Evolutionary conservation across 2,329 filamentous ascomycete genomes (phyloP), one percentile per base, ranked within the genome.

Genomic region (Ramularia collo-cygni): DNA sequence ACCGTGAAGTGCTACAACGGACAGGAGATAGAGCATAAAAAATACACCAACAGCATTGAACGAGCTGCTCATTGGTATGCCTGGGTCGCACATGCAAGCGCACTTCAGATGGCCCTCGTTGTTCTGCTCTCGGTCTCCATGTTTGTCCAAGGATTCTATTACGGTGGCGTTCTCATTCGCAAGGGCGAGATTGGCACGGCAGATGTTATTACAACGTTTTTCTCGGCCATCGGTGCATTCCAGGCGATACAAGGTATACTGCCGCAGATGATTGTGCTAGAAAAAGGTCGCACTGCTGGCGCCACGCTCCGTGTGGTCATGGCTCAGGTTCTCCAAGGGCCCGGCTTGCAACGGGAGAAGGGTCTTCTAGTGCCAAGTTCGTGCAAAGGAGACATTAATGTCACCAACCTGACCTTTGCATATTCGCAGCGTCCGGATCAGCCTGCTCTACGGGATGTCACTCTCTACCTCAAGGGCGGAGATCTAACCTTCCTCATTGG

Each of bases 131-230:
- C 83, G 19, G 74, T 87, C 3, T 72, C 71, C 2, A 79, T 95
- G 59, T 95, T 96, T 50, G 81, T 93, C 0, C 75, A 88, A 42
- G 89, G 88, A 0, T 95, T 96, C 56, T 95, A 85, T 77, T 94
- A 89, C 52, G 89, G 88, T 0, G 75, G 82, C 18, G 67, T 76
- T 1, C 71, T 95, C 2, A 79, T 92, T 8, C 68, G 71, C 8
- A 63, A 73, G 1, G 78, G 77, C 1, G 60, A 70, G 1, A 65
- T 77, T 9, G 70, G 68, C 8, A 67, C 85, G 0, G 84, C 81
- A 0, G 69, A 81, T 40, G 76, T 94, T 3, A 62, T 95, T 31
- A 92, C 85, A 0, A 84, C 87, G 0, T 95, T 96, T 50, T 94
- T 92, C 68, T 77, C 85, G 4, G 83, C 83, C 2, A 66, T 95